Base-by-base conservation (phyloP, 768 basidiomycete genomes). In the Mrakia gelida region DNA sequence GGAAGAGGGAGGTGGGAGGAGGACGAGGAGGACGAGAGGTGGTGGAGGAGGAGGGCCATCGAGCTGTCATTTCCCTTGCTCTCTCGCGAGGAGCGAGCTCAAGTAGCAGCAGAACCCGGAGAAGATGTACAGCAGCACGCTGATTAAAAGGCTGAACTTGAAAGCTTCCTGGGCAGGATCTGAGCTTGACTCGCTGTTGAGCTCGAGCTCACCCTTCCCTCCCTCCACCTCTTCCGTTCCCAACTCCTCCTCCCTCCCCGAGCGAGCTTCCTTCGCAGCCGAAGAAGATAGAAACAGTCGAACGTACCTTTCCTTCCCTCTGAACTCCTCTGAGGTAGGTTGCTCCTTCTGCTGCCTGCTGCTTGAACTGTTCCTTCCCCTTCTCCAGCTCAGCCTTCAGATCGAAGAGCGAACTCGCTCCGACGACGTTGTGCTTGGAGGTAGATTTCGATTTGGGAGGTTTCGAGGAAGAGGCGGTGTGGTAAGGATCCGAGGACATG, bases 251-350 rank as follows among this genome's bases (percentile, higher is more conserved):
- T 41, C 65, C 65, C 34, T 41, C 65, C 2, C 8, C 38, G 38
- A 38, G 38, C 59, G 59, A 9, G 5, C 26, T 26, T n/a, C 0
- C 30, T 73, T 32, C 54, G 34, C 76, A 32, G 72, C 61, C 38
- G 2, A 2, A 2, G 2, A 21, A 13, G 3, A 26, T 54, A 68
- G 61, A 15, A 28, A 43, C 30, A 41, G 18, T 34, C 38, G 23
- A 16, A 68, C 85, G 4, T 32, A 91, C 93, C 88, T 93, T 93
- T 85, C 89, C 91, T 6, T 89, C 88, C 71, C 90, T 86, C 82
- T 89, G 89, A 23, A 89, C 86, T 45, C 89, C 90, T 15, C 90
- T 91, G 8, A 89, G 86, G 32, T 85, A 61, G 6, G 56, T 86
- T 79, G 87, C 87, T 18, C 91, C 91, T 21, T 88, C 84, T 16